Evolutionary conservation across 306 rosid genomes (phyloP).

Genomic region (Ammopiptanthus mongolicus): DNA sequence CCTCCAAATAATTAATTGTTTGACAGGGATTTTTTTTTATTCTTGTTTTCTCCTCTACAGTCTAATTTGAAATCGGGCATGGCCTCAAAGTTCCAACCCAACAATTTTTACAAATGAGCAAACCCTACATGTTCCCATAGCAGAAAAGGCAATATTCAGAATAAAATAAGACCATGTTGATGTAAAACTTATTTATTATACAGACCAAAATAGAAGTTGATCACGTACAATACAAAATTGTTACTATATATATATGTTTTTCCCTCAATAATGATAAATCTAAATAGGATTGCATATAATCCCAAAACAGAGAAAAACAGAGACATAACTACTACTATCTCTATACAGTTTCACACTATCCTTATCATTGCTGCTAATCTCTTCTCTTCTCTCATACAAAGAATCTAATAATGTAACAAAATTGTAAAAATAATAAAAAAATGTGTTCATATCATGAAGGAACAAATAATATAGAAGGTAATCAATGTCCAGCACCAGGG

Average conservation of each 20-base stretch:
- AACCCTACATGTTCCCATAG: not conserved
- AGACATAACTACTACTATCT: conserved; percentile 1
- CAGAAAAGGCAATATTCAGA: not conserved
- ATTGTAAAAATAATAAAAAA: conserved; percentile 19
- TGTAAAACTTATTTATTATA: not conserved
- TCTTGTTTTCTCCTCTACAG: too few species aligned
- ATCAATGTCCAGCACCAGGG: conserved; percentile 79
- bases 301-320: conserved; percentile 19
- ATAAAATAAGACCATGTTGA: not conserved
- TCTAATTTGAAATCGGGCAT: not conserved
- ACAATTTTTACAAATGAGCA: not conserved
- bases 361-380: not conserved
- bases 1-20: not conserved
- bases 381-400: not conserved
- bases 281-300: conserved; percentile 10
- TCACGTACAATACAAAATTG: conserved; percentile 8
- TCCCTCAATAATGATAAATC: not conserved
- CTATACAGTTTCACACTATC: conserved; percentile 23
- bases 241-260: not conserved
- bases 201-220: not conserved
- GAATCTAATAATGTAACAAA: conserved; percentile 4
- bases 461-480: not conserved
- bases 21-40: not conserved
- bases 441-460: not conserved
- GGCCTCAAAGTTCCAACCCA: not conserved